Percentiles rank a stretch among this genome's conserved stretches.
Evolutionary conservation across 352 stramenopile species (phyloP).

Genomic region (Hyaloperonospora brassicae): DNA sequence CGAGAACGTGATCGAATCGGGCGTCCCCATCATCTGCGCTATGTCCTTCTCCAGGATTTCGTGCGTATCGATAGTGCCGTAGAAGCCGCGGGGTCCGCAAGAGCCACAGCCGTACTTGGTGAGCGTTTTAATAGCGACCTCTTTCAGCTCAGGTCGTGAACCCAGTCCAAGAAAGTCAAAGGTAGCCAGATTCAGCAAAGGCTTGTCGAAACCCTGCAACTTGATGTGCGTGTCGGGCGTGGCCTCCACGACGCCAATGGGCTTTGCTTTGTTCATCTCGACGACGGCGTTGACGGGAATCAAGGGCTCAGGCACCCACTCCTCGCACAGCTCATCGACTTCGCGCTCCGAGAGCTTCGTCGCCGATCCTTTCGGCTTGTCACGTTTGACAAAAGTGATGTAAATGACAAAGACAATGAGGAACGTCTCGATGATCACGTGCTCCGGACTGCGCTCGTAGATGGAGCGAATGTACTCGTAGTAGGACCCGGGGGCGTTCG

Average conservation of each 20-base stretch:
- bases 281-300: constrained; percentile 44
- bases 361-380: constrained; percentile 47
- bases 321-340: constrained; percentile 86
- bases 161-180: constrained; percentile 95
- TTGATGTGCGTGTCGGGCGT: constrained; percentile 75
- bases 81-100: constrained; percentile 97
- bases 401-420: constrained; percentile 94
- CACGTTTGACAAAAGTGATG: constrained; percentile 86
- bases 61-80: constrained; percentile 93
- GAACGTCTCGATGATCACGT: constrained; percentile 96
- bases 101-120: constrained; percentile 95
- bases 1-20: constrained; percentile 95
- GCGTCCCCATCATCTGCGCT: constrained; percentile 86
- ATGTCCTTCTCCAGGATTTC: constrained; percentile 89
- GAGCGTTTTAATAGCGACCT: constrained; percentile 85
- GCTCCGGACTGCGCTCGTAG: constrained; percentile 83
- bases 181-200: constrained; percentile 92
- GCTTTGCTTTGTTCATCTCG: constrained; percentile 32
- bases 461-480: constrained; percentile 80
- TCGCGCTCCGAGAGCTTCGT: constrained; percentile 78
- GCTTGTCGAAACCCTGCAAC: constrained; percentile 52
- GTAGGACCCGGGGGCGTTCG: constrained; percentile 59
- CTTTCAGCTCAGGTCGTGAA: constrained; percentile 77
- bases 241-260: constrained; percentile 72
- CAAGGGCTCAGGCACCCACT: constrained; percentile 86